Conservation (phyloP, 2,329 filamentous ascomycete genomes). For the Corinectria fuckeliana region DNA sequence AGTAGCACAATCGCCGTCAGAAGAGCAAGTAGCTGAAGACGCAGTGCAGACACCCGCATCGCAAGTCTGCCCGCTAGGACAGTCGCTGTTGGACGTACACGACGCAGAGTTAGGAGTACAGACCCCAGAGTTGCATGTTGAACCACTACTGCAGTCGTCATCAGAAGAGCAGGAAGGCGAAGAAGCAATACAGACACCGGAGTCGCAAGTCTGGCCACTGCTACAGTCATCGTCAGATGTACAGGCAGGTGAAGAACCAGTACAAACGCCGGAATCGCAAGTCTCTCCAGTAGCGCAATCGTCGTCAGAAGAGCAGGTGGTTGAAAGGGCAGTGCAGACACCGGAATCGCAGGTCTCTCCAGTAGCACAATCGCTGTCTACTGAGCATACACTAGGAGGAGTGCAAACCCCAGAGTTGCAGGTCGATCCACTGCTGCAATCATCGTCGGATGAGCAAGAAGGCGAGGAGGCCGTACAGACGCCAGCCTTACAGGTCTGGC, state of each 20-base stretch:
- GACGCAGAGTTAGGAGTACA: too few species aligned
- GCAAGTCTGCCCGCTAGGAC: slow-evolving; percentile 3
- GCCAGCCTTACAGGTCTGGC: neutral
- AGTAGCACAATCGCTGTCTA: neutral
- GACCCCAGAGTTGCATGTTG: neutral
- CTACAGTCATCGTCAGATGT: neutral
- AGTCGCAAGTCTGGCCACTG: neutral
- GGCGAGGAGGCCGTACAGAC: neutral
- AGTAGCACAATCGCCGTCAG: neutral
- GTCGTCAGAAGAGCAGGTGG: neutral
- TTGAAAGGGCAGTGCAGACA: neutral
- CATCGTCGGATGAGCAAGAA: neutral
- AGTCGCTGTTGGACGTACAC: neutral
- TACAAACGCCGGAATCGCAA: neutral
- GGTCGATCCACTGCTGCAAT: neutral
- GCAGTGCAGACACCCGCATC: neutral
- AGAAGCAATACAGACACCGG: neutral
- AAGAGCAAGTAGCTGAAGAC: neutral
- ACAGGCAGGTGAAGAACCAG: neutral
- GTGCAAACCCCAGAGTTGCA: slow-evolving; percentile 1
- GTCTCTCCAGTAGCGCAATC: neutral
- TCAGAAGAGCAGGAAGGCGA: neutral
- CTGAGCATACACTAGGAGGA: neutral
- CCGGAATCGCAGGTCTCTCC: neutral
- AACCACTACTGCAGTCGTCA: neutral